phyloP scores from a whole-genome alignment of 331 rosid species.

The Rhamnella rubrinervis region DNA sequence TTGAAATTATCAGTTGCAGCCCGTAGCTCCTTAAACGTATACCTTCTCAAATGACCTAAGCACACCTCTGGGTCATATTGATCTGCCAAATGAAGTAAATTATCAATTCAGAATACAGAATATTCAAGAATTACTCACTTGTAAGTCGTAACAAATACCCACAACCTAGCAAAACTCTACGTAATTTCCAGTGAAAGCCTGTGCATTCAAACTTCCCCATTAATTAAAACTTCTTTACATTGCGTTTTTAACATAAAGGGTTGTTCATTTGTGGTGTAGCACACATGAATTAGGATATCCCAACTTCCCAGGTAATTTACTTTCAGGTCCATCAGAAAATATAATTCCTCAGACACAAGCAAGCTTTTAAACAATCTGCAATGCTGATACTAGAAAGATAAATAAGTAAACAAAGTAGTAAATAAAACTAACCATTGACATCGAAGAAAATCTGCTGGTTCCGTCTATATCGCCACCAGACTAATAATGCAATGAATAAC shows the following conservation, averaged over 20 bases:
- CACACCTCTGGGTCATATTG: constrained; percentile 97
- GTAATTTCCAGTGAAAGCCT: constrained; percentile 1
- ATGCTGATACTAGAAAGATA: neutral
- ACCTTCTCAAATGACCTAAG: constrained; percentile 90
- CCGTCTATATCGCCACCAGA: constrained; percentile 91
- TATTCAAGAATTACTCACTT: neutral
- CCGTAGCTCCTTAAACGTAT: constrained; percentile 87
- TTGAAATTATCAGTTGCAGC: constrained; percentile 90
- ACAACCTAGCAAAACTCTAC: neutral
- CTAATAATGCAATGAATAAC: constrained; percentile 53
- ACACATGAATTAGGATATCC: neutral
- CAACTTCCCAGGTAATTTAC: neutral
- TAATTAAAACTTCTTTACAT: neutral
- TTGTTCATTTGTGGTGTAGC: neutral
- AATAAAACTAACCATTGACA: constrained; percentile 64
- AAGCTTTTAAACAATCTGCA: constrained; percentile 6
- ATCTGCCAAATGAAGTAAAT: constrained; percentile 47
- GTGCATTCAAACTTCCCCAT: neutral
- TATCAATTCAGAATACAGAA: constrained; percentile 19
- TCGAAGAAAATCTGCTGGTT: constrained; percentile 97
- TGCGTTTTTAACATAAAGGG: neutral
- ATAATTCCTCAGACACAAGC: neutral
- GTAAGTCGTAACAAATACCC: neutral
- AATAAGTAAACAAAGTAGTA: neutral
- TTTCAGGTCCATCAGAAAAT: neutral